Conservation (phyloP, 768 basidiomycete species). For the Lactifluus piperatus region DNA sequence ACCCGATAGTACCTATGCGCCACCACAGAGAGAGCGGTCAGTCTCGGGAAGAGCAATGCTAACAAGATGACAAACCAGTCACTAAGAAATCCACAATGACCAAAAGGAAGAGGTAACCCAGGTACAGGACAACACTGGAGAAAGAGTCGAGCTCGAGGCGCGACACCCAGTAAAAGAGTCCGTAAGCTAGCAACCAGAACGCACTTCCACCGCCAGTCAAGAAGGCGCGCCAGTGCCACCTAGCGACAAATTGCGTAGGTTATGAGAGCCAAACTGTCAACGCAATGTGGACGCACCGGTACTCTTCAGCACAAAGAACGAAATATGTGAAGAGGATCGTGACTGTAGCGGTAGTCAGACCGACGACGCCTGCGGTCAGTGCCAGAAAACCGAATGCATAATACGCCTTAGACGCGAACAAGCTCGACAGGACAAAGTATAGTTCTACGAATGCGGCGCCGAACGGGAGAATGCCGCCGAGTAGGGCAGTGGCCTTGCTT, state of each 20-base stretch:
- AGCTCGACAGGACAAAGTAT: slow-evolving; percentile 83
- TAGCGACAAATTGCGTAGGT: slow-evolving; percentile 24
- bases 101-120: slow-evolving; percentile 84
- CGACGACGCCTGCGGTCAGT: slow-evolving; percentile 74
- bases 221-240: slow-evolving; percentile 98
- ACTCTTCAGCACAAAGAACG: slow-evolving; percentile 88
- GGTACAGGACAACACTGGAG: slow-evolving; percentile 73
- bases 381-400: slow-evolving; percentile 96
- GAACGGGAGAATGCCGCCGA: slow-evolving; percentile 91
- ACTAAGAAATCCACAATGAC: slow-evolving; percentile 80
- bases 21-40: background rate
- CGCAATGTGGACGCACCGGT: slow-evolving; percentile 43
- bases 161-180: slow-evolving; percentile 81
- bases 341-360: slow-evolving; percentile 84
- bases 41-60: background rate
- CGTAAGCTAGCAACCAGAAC: slow-evolving; percentile 86
- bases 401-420: slow-evolving; percentile 88
- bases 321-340: slow-evolving; percentile 88
- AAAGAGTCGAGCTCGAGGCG: slow-evolving; percentile 80
- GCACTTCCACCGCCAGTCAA: slow-evolving; percentile 86
- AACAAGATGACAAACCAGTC: slow-evolving; percentile 47
- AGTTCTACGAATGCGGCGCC: slow-evolving; percentile 94
- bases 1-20: slow-evolving; percentile 78
- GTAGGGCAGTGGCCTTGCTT: slow-evolving; percentile 51
- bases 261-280: background rate